Conservation (phyloP, 2,329 filamentous ascomycete species). For the Calycina marina region DNA sequence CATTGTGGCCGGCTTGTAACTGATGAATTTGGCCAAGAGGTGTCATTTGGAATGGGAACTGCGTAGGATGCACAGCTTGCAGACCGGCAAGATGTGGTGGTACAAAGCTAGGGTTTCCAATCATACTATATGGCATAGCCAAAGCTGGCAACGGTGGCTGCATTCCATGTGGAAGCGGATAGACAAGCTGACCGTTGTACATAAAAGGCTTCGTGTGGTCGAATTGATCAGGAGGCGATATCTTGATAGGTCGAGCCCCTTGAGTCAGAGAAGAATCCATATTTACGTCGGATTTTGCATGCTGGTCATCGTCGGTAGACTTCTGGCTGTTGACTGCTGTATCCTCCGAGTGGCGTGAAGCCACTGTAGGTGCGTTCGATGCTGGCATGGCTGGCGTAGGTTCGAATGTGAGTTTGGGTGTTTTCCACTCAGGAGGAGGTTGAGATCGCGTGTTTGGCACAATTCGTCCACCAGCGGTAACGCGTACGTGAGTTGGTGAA, state of each 20-base stretch:
- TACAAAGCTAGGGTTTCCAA: conserved; percentile 16
- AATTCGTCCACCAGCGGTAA: conserved; percentile 52
- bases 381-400: conserved; percentile 3
- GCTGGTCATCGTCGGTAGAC: not conserved
- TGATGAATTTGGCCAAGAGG: conserved; percentile 1
- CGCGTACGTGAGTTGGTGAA: conserved; percentile 50
- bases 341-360: not conserved
- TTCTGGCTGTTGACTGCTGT: conserved; percentile 1
- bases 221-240: conserved; percentile 22
- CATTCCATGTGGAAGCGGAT: conserved; percentile 17
- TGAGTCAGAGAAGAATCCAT: not conserved
- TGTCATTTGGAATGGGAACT: conserved; percentile 8
- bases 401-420: conserved; percentile 16
- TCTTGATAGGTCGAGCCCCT: conserved; percentile 15
- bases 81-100: conserved; percentile 1
- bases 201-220: conserved; percentile 22
- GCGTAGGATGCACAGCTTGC: no score
- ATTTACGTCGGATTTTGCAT: not conserved
- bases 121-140: conserved; percentile 15
- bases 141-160: conserved; percentile 13
- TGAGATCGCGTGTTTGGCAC: conserved; percentile 44
- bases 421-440: conserved; percentile 17
- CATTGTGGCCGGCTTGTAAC: conserved; percentile 2
- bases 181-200: conserved; percentile 21
- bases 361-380: conserved; percentile 5